Evolutionary conservation across 257 asterid species (phyloP).

Genomic region (Lantana camara): DNA sequence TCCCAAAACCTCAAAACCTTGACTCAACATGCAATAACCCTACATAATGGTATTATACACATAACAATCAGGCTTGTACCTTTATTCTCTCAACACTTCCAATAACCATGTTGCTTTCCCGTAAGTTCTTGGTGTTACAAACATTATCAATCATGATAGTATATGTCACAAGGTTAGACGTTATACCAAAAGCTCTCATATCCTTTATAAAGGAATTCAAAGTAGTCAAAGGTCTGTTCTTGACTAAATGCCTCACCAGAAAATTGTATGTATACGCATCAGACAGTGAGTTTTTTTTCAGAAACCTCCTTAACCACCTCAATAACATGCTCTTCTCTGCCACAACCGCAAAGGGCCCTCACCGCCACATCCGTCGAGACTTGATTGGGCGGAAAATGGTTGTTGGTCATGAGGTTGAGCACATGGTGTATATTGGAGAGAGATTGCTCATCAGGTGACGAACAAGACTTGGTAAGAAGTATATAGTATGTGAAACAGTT

Average conservation of each 20-base stretch:
- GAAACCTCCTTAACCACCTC: slow-evolving; percentile 74
- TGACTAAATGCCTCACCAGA: slow-evolving; percentile 72
- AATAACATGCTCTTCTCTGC: slow-evolving; percentile 75
- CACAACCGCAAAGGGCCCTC: slow-evolving; percentile 73
- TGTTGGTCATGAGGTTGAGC: slow-evolving; percentile 69
- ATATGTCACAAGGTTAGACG: slow-evolving; percentile 89
- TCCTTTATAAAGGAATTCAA: slow-evolving; percentile 63
- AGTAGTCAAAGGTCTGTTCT: slow-evolving; percentile 58
- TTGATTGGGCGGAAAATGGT: slow-evolving; percentile 69
- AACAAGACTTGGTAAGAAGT: slow-evolving; percentile 70
- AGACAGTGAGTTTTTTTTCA: slow-evolving; percentile 52
- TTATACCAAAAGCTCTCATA: slow-evolving; percentile 67
- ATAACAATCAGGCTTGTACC: no score
- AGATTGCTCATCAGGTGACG: slow-evolving; percentile 44
- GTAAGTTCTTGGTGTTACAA: slow-evolving; percentile 81
- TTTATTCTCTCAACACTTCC: no score
- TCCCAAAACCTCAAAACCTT: slow-evolving; percentile 65
- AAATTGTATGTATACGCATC: slow-evolving; percentile 80
- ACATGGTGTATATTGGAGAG: slow-evolving; percentile 57
- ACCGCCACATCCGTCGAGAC: slow-evolving; percentile 70
- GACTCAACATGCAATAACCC: slow-evolving; percentile 73
- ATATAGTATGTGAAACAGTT: slow-evolving; percentile 66
- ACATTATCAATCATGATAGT: slow-evolving; percentile 97
- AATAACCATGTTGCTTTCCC: slow-evolving; percentile 70
- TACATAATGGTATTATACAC: no score